A percentile compares a stretch with the other conserved stretches of the same genome.
Conservation (phyloP, 352 stramenopile genomes). For the Phytophthora meadii region DNA sequence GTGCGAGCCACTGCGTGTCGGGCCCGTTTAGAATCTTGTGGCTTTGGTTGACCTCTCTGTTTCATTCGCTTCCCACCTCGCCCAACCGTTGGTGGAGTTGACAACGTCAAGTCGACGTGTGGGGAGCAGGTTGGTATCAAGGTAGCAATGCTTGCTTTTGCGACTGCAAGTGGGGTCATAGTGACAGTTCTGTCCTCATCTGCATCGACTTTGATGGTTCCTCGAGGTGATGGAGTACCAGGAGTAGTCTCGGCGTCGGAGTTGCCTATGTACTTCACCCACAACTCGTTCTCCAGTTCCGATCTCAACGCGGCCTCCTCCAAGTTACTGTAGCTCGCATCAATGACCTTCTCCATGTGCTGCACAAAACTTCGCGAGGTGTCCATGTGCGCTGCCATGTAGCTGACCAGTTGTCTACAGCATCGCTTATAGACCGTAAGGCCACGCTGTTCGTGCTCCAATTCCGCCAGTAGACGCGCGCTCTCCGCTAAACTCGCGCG, state of each 20-base stretch:
- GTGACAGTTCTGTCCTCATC: not conserved
- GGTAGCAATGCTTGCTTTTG: not conserved
- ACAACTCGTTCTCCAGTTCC: constrained; percentile 21
- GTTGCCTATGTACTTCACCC: constrained; percentile 11
- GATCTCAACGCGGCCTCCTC: constrained; percentile 37
- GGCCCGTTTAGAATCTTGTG: constrained; percentile 22
- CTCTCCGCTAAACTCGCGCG: constrained; percentile 23
- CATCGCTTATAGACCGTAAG: constrained; percentile 44
- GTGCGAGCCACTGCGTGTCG: constrained; percentile 26
- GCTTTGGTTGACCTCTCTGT: not conserved
- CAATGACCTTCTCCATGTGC: constrained; percentile 72
- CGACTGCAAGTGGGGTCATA: constrained; percentile 18
- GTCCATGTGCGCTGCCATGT: constrained; percentile 59
- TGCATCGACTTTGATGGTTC: constrained; percentile 4
- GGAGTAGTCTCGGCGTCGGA: not conserved
- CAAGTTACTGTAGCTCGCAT: constrained; percentile 55
- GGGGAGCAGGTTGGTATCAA: constrained; percentile 28
- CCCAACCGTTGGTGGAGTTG: constrained; percentile 22
- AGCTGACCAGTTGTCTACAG: constrained; percentile 57
- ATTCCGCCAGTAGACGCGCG: constrained; percentile 18
- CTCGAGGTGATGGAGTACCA: constrained; percentile 7
- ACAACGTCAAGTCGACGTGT: constrained; percentile 23
- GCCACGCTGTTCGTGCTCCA: constrained; percentile 14
- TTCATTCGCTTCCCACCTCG: constrained; percentile 32
- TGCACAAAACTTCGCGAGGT: constrained; percentile 57